Base-by-base conservation (phyloP, 169 alveolate genomes). In the Babesia caballi region DNA sequence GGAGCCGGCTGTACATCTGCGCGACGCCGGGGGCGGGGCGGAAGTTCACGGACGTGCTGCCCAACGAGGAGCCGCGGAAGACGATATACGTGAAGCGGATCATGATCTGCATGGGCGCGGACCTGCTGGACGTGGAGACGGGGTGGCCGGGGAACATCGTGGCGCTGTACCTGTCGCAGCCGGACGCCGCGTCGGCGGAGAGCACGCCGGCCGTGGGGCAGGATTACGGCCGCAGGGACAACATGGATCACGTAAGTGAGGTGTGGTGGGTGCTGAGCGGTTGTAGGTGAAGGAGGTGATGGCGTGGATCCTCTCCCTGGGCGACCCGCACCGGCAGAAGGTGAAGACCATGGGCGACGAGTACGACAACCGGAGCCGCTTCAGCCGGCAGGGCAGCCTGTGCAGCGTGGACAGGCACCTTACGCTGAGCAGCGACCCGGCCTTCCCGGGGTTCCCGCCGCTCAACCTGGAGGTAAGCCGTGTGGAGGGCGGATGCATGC, bases 101-200 rank as follows among this genome's bases (percentile, higher is more conserved):
- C 19, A 82, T 76, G 81, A 71, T 89, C 12, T 85, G 87, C 36
- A 89, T 89, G 93, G 95, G 95, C 0, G 91, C 91, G 33, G 95
- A 91, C 60, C 77, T 91, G 15, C 52, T 91, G 8, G 92, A 91
- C 19, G 85, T 91, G 33, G 76, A 51, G 1, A 57, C 54, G 14
- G 93, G 90, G 36, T 83, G 61, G 71, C 90, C 91, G 23, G 93
- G 93, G 2, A 89, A 89, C 49, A 89, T 89, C 32, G 91, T 89
- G 17, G 91, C 93, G 14, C 75, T 89, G 25, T 78, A 83, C 76
- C 52, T 86, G 21, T 76, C 92, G 19, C 80, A 69, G 40, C 23
- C 66, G 5, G 46, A 46, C 38, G 67, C 42, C 35, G 42, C 60
- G 21, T 15, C 33, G 33, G 50, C 23, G 14, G 57, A 36, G 19